A percentile compares a stretch with the other conserved stretches of the same genome.
These are phyloP conservation scores for Solanum piurae DNA, from an alignment of 257 asterid species.

Conservation along the genomic window DNA sequence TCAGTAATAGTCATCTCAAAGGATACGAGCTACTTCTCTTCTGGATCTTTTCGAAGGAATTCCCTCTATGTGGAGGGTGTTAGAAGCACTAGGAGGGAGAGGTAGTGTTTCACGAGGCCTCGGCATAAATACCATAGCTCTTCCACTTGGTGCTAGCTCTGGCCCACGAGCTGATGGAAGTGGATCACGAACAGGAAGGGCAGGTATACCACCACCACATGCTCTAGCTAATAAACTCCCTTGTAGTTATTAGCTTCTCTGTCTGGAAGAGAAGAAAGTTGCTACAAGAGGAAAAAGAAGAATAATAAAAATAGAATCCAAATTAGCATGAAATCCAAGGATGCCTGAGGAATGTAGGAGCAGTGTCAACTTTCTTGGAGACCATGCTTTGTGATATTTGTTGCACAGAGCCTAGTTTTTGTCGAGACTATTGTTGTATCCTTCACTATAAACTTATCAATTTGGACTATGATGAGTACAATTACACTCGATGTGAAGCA, in stretches of 20 bases:
- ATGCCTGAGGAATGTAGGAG: background rate
- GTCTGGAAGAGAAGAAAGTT: constrained; percentile 12
- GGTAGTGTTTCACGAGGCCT: too few species aligned
- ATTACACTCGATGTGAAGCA: constrained; percentile 52
- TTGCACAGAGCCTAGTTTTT: constrained; percentile 57
- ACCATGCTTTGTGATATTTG: constrained; percentile 58
- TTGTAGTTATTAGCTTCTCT: constrained; percentile 17
- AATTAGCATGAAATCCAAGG: constrained; percentile 2
- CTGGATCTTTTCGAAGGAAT: fast-evolving
- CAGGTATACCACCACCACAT: too few species aligned
- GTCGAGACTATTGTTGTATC: constrained; percentile 77
- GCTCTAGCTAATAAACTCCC: too few species aligned
- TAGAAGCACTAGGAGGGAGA: too few species aligned
- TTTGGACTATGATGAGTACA: constrained; percentile 20
- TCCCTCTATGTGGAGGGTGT: too few species aligned
- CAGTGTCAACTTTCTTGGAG: constrained; percentile 11
- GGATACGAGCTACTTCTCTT: too few species aligned
- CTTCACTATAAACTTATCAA: constrained; percentile 44
- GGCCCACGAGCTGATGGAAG: too few species aligned
- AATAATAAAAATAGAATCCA: background rate
- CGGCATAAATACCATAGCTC: too few species aligned
- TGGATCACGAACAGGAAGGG: too few species aligned
- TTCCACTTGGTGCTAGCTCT: too few species aligned
- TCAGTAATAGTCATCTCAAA: too few species aligned
- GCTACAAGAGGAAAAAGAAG: constrained; percentile 14